A percentile compares a stretch with the other conserved stretches of the same genome.
Conservation (phyloP, 2,329 filamentous ascomycete genomes). For the Phoma herbarum region DNA sequence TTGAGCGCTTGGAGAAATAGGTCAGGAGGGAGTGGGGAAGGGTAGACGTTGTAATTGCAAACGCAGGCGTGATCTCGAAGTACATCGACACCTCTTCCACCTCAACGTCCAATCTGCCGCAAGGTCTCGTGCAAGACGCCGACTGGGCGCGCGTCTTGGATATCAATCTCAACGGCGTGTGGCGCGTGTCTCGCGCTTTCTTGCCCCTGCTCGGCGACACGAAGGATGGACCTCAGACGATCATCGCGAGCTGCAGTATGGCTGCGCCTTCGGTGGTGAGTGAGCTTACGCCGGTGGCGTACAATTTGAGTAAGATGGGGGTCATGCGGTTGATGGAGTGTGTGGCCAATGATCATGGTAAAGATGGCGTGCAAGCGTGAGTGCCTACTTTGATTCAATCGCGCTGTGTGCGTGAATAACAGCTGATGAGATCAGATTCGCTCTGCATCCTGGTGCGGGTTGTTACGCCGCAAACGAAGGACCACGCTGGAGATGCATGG, state of each 20-base stretch:
- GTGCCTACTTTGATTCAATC: constrained; percentile 1
- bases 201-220: constrained; percentile 25
- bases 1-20: constrained; percentile 13
- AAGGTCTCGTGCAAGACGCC: constrained; percentile 26
- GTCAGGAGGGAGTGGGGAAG: constrained; percentile 24
- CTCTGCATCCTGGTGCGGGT: constrained; percentile 39
- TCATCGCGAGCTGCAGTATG: constrained; percentile 26
- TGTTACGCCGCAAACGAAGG: constrained; percentile 24
- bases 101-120: constrained; percentile 23
- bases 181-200: constrained; percentile 29
- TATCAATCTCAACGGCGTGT: constrained; percentile 33
- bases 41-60: constrained; percentile 33
- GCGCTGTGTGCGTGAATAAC: neutral
- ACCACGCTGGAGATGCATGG: constrained; percentile 19
- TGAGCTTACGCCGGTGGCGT: constrained; percentile 28
- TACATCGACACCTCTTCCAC: constrained; percentile 18
- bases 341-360: constrained; percentile 47
- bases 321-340: constrained; percentile 33
- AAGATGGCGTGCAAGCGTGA: constrained; percentile 29
- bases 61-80: constrained; percentile 31
- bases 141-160: constrained; percentile 35
- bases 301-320: constrained; percentile 32
- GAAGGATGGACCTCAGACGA: constrained; percentile 23
- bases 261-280: constrained; percentile 22
- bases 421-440: neutral